phyloP scores from a whole-genome alignment of 1,139 yeast genomes.

The Blastobotrys elegans region DNA sequence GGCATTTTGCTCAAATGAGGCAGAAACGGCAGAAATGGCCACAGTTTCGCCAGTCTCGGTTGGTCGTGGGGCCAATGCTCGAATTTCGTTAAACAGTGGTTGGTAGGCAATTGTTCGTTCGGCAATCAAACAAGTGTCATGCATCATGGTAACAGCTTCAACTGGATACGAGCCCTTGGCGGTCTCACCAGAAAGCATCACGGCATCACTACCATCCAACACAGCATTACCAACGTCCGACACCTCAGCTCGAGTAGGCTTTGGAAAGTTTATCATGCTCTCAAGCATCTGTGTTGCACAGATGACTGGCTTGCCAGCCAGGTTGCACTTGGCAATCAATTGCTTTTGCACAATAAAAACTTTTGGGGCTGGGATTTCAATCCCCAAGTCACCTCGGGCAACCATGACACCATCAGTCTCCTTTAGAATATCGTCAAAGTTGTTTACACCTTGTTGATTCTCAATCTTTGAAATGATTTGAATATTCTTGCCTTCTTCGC shows the following conservation, averaged over 20 bases:
- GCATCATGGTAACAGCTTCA: slow-evolving; percentile 98
- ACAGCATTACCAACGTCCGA: slow-evolving; percentile 99
- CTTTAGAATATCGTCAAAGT: slow-evolving; percentile 89
- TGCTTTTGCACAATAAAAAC: slow-evolving; percentile 98
- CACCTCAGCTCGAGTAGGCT: slow-evolving; percentile 99
- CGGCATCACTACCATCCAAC: slow-evolving; percentile 95
- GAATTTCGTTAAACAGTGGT: slow-evolving; percentile 82
- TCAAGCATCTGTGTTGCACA: slow-evolving; percentile 99
- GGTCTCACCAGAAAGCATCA: slow-evolving; percentile 98
- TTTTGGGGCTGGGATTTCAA: slow-evolving; percentile 98
- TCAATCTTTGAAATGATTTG: slow-evolving; percentile 97
- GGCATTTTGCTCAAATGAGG: slow-evolving; percentile 93
- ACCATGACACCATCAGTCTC: slow-evolving; percentile 99
- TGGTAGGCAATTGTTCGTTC: slow-evolving; percentile 95
- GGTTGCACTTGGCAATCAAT: slow-evolving; percentile 97
- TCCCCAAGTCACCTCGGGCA: slow-evolving; percentile 97
- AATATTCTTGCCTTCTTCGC: slow-evolving; percentile 94
- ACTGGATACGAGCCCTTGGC: slow-evolving; percentile 98
- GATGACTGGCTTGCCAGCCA: slow-evolving; percentile 98
- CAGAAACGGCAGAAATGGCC: slow-evolving; percentile 95
- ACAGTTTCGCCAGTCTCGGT: slow-evolving; percentile 94
- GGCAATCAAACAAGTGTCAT: slow-evolving; percentile 92
- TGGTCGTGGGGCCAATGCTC: slow-evolving; percentile 81
- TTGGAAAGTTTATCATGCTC: slow-evolving; percentile 98
- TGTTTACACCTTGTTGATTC: slow-evolving; percentile 99